These are phyloP conservation scores for Perkinsus chesapeaki DNA, from an alignment of 169 alveolate species.

Conservation along the genomic window DNA sequence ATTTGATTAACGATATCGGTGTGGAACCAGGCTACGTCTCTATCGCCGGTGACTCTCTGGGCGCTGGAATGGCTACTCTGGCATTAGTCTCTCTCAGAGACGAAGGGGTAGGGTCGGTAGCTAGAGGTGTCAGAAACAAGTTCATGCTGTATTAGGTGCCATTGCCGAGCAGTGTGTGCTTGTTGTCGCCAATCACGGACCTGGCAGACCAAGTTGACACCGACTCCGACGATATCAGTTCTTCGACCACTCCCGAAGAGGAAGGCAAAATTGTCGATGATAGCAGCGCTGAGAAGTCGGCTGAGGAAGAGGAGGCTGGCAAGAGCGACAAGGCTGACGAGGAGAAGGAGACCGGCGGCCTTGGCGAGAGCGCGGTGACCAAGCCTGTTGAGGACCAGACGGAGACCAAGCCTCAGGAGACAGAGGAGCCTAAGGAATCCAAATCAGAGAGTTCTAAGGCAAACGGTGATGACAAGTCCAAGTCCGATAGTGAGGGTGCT, in stretches of 20 bases:
- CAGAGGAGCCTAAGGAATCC: not conserved
- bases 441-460: not conserved
- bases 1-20: not conserved
- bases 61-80: not conserved
- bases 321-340: not conserved
- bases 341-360: not conserved
- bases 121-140: not conserved
- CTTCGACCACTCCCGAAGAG: not conserved
- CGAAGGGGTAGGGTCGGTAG: not conserved
- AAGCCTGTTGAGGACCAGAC: not conserved
- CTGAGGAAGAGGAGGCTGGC: not conserved
- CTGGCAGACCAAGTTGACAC: not conserved
- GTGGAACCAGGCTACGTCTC: not conserved
- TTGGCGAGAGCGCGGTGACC: not conserved
- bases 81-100: not conserved
- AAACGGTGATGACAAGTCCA: not conserved
- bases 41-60: not conserved
- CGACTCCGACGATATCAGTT: not conserved
- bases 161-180: not conserved
- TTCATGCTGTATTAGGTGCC: not conserved
- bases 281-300: not conserved
- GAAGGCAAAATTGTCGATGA: not conserved
- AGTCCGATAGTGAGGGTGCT: not conserved
- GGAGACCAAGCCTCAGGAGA: not conserved
- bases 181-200: not conserved